Base-by-base conservation (phyloP, 2,329 filamentous ascomycete species). In the Claviceps quebecensis region DNA sequence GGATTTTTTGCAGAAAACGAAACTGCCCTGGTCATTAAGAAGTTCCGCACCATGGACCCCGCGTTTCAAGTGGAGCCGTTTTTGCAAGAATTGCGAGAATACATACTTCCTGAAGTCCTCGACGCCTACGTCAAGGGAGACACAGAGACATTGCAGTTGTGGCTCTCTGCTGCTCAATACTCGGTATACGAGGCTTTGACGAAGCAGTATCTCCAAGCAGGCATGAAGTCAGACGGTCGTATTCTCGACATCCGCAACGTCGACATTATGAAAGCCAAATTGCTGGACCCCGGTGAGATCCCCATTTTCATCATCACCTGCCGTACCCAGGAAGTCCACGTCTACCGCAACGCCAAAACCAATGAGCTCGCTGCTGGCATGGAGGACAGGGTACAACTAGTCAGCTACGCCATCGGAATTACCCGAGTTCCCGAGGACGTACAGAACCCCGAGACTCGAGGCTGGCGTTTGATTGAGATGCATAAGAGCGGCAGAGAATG, bases 1-100 rank as follows among this genome's bases (percentile, higher is more conserved):
- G 89, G 93, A 29, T 98, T 96, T 72, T 98, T 98, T 59, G 93
- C 93, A 55, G 93, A 98, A 69, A 98, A 97, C 67, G 93, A 98
- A 72, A 96, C 89, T 0, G 93, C 93, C 34, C 85, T 84, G 78
- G 93, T 98, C 38, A 95, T 97, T 72, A 97, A 96, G 74, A 95
- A 91, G 68, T 95, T 98, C 76, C 84, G 91, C 46, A 80, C 90
- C 60, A 96, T 97, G 81, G 93, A 98, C 60, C 91, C 93, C 5
- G 78, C 77, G 58, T 98, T 98, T 76, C 88, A 96, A 65, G 79
- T 95, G 59, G 93, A 98, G 68, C 86, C 89, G 0, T 98, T 97
- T 74, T 72, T 97, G 49, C 85, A 87, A 57, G 93, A 98, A 62
- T 86, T 98, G 70, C 86, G 93, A 66, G 91, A 97, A 70, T 98